Evolutionary conservation across 495 filamentous ascomycete species (phyloP).

Genomic region (Rhizodiscina lignyota): DNA sequence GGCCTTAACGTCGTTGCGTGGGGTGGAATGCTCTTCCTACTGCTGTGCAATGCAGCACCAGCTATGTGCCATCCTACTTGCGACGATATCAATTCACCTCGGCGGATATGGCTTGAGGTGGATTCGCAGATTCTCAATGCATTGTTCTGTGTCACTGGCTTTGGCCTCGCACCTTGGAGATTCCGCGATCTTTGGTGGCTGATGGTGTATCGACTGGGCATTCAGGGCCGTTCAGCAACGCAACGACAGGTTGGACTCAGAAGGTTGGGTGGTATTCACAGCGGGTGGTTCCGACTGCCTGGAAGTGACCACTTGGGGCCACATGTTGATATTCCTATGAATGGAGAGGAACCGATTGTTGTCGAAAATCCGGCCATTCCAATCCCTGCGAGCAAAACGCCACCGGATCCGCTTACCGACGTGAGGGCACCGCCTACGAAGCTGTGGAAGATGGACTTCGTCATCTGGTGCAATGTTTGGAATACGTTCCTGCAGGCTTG

Average conservation of each 20-base stretch:
- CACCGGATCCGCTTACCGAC: conserved; percentile 43
- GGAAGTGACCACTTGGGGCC: conserved; percentile 27
- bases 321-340: background rate
- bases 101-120: conserved; percentile 69
- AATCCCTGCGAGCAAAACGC: conserved; percentile 35
- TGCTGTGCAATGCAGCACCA: conserved; percentile 57
- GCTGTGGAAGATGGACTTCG: conserved; percentile 65
- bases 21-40: conserved; percentile 80
- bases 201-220: conserved; percentile 38
- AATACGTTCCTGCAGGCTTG: conserved; percentile 62
- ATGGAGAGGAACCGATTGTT: conserved; percentile 15
- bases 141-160: conserved; percentile 75
- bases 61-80: conserved; percentile 66
- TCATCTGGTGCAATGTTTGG: conserved; percentile 54
- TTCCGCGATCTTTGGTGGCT: conserved; percentile 64
- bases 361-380: conserved; percentile 32
- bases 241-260: conserved; percentile 34
- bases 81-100: conserved; percentile 53
- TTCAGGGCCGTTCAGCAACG: conserved; percentile 2
- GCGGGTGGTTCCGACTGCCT: conserved; percentile 50
- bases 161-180: conserved; percentile 72
- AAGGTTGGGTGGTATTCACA: conserved; percentile 47
- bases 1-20: conserved; percentile 69
- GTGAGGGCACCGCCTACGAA: conserved; percentile 44
- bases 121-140: conserved; percentile 76